These are phyloP conservation scores for Ambispora gerdemannii DNA, from an alignment of 192 early-diverging fungal genomes.

Conservation along the genomic window DNA sequence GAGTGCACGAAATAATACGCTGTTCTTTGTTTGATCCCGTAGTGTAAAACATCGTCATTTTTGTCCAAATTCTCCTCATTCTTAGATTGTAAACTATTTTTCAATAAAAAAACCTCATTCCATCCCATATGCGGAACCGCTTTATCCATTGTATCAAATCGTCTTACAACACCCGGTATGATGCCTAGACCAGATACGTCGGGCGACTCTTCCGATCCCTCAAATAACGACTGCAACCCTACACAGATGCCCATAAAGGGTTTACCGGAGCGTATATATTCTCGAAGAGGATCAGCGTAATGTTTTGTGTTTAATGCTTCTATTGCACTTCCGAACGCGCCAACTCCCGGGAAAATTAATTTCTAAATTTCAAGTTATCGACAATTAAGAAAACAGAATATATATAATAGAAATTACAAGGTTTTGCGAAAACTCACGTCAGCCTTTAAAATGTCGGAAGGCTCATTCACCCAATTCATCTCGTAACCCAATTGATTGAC, in stretches of 20 bases:
- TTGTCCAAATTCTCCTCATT: slow-evolving; percentile 34
- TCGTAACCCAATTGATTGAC: slow-evolving; percentile 85
- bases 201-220: slow-evolving; percentile 86
- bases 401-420: background rate
- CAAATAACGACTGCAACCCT: slow-evolving; percentile 93
- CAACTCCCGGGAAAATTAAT: slow-evolving; percentile 98
- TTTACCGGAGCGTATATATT: slow-evolving; percentile 78
- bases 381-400: background rate
- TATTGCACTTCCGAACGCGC: slow-evolving; percentile 94
- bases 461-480: slow-evolving; percentile 69
- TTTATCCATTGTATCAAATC: slow-evolving; percentile 70
- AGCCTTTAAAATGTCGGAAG: slow-evolving; percentile 83
- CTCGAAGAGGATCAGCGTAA: slow-evolving; percentile 75
- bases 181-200: slow-evolving; percentile 78
- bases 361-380: slow-evolving; percentile 52
- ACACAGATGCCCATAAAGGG: slow-evolving; percentile 99
- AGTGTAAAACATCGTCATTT: slow-evolving; percentile 24
- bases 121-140: slow-evolving; percentile 99
- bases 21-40: slow-evolving; percentile 45
- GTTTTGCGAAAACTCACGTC: slow-evolving; percentile 58
- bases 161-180: slow-evolving; percentile 65
- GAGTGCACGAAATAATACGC: slow-evolving; percentile 99
- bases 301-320: slow-evolving; percentile 66
- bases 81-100: slow-evolving; percentile 37
- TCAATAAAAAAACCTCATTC: slow-evolving; percentile 62